Evolutionary conservation across 2,329 filamentous ascomycete species (phyloP), one percentile per base, ranked within the genome.

Genomic region (Pestalotiopsis sp.): DNA sequence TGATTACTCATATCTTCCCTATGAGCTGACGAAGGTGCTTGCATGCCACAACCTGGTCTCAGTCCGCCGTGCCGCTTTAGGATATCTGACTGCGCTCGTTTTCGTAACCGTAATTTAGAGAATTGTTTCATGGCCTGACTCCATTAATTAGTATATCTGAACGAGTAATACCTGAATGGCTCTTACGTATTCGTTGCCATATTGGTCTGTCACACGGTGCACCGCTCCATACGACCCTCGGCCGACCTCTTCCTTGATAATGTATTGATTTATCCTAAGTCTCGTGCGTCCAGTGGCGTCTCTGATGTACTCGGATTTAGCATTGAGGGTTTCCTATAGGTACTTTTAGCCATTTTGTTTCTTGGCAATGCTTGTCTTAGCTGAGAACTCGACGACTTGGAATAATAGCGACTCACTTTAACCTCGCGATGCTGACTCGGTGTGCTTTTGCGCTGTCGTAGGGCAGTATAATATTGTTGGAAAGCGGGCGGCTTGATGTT

Each of bases 221-320:
- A 99, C 96, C 12, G 95, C 92, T 7, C 96, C 96, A 79, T 97
- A 99, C 0, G 95, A 98, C 20, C 96, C 96, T 72, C 94, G 88
- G n/a, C 96, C 96, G 75, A 99, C 98, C 84, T 98, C 95, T 79
- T 97, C 92, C 79, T 92, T 91, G 77, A 99, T 96, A 69, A 92
- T 86, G 80, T 98, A 99, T 82, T 98, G 95, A 79, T 98, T 98
- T 82, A 98, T 95, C 69, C 90, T 89, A 77, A 97, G 93, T 77
- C 97, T 90, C 2, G 92, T 90, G 64, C 94, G 94, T 76, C 97
- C 94, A 73, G 91, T 86, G 74, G 95, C 92, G 78, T 94, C 95
- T 75, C 91, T 96, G 70, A 88, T 91, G 80, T 97, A 97, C 77
- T 96, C 91, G 38, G 94, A 95, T 69, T 90, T 90, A 67, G 95